phyloP scores from a whole-genome alignment of 441 rosid genomes.

The Erysimum pusillum region DNA sequence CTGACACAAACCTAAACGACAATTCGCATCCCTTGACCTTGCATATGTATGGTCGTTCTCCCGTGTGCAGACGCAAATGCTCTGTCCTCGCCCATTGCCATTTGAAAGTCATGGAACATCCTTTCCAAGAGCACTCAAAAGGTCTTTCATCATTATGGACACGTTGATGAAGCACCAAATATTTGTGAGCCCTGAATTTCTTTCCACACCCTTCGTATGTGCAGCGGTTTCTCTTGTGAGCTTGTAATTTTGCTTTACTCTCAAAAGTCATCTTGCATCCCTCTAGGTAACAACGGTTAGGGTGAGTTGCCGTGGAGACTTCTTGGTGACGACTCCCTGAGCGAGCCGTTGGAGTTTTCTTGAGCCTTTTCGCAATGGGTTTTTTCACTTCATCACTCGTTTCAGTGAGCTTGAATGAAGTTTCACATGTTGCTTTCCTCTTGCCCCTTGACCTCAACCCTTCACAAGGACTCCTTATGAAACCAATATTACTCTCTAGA shows the following conservation, averaged over 20 bases:
- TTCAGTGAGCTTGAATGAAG: conserved; percentile 39
- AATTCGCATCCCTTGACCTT: conserved; percentile 83
- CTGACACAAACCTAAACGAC: conserved; percentile 95
- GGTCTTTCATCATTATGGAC: conserved; percentile 95
- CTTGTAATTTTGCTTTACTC: conserved; percentile 67
- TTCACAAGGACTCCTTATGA: conserved; percentile 96
- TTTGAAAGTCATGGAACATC: conserved; percentile 88
- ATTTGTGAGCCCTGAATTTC: conserved; percentile 87
- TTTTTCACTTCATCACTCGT: conserved; percentile 47
- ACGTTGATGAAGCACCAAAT: conserved; percentile 81
- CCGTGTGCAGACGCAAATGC: conserved; percentile 93
- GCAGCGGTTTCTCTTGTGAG: conserved; percentile 86
- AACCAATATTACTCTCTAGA: conserved; percentile 47
- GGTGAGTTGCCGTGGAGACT: conserved; percentile 45
- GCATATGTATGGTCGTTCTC: conserved; percentile 91
- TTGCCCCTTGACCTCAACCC: conserved; percentile 86
- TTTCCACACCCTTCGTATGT: conserved; percentile 84
- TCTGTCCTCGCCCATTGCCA: conserved; percentile 99
- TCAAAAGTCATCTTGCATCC: conserved; percentile 89
- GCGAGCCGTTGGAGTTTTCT: conserved; percentile 45
- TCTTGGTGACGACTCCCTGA: conserved; percentile 42
- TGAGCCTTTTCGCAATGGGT: conserved; percentile 51
- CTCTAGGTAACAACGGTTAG: conserved; percentile 73
- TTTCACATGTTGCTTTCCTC: conserved; percentile 50
- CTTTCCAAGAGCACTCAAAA: conserved; percentile 88